These are phyloP conservation scores for Oryza glaberrima DNA, from an alignment of 176 grass and related monocot genomes.

Conservation along the genomic window DNA sequence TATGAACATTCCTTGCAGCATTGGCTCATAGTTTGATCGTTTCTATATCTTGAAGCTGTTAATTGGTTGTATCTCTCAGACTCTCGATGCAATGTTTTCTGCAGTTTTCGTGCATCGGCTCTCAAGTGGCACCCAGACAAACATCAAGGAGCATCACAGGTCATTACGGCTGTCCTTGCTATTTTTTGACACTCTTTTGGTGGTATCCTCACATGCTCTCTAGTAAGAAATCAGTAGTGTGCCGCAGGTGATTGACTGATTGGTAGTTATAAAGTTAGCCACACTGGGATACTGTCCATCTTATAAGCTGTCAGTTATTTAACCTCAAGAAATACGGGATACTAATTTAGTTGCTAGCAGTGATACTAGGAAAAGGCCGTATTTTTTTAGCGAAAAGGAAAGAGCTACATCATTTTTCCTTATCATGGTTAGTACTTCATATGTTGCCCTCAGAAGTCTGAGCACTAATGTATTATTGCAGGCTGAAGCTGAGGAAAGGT, in stretches of 20 bases:
- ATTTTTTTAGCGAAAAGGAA: background rate
- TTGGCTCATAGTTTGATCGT: background rate
- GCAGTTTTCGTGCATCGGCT: slow-evolving; percentile 74
- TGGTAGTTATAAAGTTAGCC: background rate
- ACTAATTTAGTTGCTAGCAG: too few species aligned
- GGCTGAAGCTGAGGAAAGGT: slow-evolving; percentile 69
- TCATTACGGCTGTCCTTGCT: slow-evolving; percentile 20
- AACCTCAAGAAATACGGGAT: too few species aligned
- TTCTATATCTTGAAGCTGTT: background rate
- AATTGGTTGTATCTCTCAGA: slow-evolving; percentile 8
- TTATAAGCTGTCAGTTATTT: background rate
- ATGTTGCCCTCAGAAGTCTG: background rate
- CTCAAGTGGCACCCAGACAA: slow-evolving; percentile 97
- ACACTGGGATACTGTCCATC: background rate
- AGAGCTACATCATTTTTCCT: background rate
- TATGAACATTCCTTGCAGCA: slow-evolving; percentile 21
- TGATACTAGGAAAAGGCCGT: background rate
- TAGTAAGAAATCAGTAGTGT: background rate
- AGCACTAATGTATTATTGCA: slow-evolving; percentile 17
- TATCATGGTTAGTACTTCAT: background rate
- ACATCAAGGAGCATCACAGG: slow-evolving; percentile 82
- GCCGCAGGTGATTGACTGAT: background rate
- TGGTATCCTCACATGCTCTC: background rate
- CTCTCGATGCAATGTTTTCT: slow-evolving; percentile 1
- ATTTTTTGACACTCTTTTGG: background rate